Evolutionary conservation across 148 eudicot species (phyloP).

Genomic region (Selenicereus undatus): DNA sequence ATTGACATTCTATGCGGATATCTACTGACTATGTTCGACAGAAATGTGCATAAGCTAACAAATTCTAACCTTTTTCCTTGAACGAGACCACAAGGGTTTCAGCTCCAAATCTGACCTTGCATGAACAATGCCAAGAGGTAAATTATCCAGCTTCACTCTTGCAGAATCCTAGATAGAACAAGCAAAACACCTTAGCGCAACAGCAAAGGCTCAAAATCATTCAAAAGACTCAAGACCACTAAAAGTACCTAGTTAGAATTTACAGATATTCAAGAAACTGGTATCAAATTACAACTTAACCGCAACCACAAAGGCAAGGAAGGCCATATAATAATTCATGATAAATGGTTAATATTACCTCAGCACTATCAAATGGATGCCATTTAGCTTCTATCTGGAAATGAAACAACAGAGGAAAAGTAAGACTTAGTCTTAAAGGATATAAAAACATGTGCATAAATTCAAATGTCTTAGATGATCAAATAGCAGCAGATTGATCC

Average conservation of each 20-base stretch:
- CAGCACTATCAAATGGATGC: constrained; percentile 49
- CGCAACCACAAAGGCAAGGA: not conserved
- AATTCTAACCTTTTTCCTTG: constrained; percentile 53
- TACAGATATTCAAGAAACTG: not conserved
- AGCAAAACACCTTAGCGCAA: constrained; percentile 14
- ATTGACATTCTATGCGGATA: not conserved
- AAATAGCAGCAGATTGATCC: not conserved
- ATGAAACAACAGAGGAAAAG: constrained; percentile 12
- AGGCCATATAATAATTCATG: not conserved
- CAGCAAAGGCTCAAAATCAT: not conserved
- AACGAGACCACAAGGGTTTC: constrained; percentile 69
- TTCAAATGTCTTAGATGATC: not conserved
- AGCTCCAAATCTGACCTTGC: constrained; percentile 79
- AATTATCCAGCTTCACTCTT: constrained; percentile 39
- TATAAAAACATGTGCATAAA: not conserved
- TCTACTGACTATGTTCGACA: not conserved
- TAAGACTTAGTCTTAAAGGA: not conserved
- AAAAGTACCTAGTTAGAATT: not conserved
- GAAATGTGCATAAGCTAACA: not conserved
- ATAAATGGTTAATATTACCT: constrained; percentile 38
- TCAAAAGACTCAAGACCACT: not conserved
- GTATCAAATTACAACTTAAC: not conserved
- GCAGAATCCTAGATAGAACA: constrained; percentile 37
- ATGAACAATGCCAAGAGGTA: constrained; percentile 79
- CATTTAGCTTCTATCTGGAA: constrained; percentile 64